Evolutionary conservation across 192 early-diverging fungal genomes (phyloP).

Genomic region (Funneliformis geosporum): DNA sequence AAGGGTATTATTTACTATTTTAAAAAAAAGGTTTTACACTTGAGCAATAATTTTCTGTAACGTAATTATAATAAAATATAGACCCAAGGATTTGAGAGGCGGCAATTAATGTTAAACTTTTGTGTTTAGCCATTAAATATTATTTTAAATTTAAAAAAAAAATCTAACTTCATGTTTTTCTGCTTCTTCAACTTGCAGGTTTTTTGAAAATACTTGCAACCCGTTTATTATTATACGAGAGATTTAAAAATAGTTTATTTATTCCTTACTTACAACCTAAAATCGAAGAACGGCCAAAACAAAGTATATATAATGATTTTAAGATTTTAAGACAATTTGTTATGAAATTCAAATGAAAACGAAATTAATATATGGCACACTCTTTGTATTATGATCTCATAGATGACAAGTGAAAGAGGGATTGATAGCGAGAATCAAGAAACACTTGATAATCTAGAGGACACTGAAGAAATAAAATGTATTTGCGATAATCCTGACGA

Average conservation of each 20-base stretch:
- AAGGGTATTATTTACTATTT: not conserved
- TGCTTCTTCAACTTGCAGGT: not conserved
- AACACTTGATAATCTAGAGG: conserved; percentile 58
- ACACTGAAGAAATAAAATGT: conserved; percentile 91
- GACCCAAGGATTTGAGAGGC: no score
- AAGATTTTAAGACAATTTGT: no score
- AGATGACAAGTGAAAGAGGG: conserved; percentile 12
- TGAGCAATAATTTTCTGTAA: no score
- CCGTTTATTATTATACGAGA: not conserved
- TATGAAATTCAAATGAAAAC: not conserved
- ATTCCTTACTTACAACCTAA: not conserved
- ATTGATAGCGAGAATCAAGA: not conserved
- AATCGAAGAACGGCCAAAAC: not conserved
- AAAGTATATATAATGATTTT: not conserved
- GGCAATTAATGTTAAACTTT: no score
- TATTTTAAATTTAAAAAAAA: no score
- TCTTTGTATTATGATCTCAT: not conserved
- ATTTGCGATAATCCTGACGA: conserved; percentile 89
- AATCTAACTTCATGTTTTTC: not conserved
- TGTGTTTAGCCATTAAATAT: no score
- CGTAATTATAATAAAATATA: no score
- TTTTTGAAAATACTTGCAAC: not conserved
- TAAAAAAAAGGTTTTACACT: no score
- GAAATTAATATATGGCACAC: not conserved
- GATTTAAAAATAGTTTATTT: not conserved